These are phyloP conservation scores for Geranium brycei DNA, from an alignment of 345 rosid species.

Conservation along the genomic window DNA sequence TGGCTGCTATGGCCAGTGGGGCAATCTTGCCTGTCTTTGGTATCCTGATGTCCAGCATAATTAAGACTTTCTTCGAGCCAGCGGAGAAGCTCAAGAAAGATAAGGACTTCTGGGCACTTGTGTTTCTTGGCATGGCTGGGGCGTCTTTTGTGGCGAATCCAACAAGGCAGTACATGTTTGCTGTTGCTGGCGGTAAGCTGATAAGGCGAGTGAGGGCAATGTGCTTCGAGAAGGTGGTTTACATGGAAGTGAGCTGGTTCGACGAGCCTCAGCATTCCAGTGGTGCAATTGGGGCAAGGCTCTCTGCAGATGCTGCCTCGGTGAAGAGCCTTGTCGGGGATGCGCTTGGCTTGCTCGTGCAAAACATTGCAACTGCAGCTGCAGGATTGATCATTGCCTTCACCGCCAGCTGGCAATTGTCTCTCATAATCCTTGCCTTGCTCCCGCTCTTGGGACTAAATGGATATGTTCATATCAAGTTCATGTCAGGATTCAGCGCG, in stretches of 20 bases:
- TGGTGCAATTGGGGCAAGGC: slow-evolving; percentile 62
- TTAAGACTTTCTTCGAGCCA: slow-evolving; percentile 47
- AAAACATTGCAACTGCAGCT: slow-evolving; percentile 37
- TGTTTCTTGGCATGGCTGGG: slow-evolving; percentile 41
- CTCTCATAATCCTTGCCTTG: slow-evolving; percentile 39
- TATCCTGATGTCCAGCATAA: slow-evolving; percentile 38
- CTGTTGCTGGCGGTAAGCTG: slow-evolving; percentile 52
- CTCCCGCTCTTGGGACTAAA: slow-evolving; percentile 49
- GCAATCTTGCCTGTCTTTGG: slow-evolving; percentile 47
- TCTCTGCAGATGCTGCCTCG: slow-evolving; percentile 66
- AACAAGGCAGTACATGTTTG: slow-evolving; percentile 35
- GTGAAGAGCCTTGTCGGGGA: slow-evolving; percentile 61
- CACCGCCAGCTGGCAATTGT: slow-evolving; percentile 52
- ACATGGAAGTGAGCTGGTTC: slow-evolving; percentile 78
- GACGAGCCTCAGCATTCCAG: slow-evolving; percentile 62
- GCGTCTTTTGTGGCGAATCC: slow-evolving; percentile 39
- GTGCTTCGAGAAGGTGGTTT: slow-evolving; percentile 62
- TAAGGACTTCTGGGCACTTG: slow-evolving; percentile 49
- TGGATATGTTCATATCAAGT: slow-evolving; percentile 42
- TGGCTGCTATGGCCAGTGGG: slow-evolving; percentile 40
- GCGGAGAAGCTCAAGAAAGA: slow-evolving; percentile 32
- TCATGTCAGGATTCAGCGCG: slow-evolving; percentile 59
- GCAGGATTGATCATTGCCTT: slow-evolving; percentile 61
- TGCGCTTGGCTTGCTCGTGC: slow-evolving; percentile 39
- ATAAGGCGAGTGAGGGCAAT: slow-evolving; percentile 43